Conservation (phyloP, 371 early-diverging fungal genomes). For the Entomophthora muscae region DNA sequence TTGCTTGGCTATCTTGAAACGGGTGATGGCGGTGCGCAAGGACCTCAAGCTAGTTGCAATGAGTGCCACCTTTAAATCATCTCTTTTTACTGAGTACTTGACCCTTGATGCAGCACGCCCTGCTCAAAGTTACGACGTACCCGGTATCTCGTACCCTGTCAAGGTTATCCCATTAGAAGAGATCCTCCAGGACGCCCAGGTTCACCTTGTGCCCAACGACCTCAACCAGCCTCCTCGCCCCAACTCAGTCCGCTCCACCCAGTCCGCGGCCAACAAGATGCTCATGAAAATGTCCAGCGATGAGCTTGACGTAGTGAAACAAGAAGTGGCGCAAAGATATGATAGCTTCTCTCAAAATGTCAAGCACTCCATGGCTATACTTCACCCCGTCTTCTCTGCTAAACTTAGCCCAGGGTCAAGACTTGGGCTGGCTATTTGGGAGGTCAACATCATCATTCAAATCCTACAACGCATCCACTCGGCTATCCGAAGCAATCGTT, state of each 20-base stretch:
- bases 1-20: constrained; percentile 40
- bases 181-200: neutral
- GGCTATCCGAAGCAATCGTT: neutral
- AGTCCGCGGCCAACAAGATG: neutral
- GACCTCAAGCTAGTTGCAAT: constrained; percentile 87
- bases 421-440: constrained; percentile 10
- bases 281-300: neutral
- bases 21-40: constrained; percentile 22
- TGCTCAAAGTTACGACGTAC: constrained; percentile 59
- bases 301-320: neutral
- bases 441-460: constrained; percentile 68
- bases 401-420: neutral
- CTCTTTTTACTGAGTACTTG: constrained; percentile 44
- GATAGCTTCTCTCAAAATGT: neutral
- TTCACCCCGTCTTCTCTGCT: neutral
- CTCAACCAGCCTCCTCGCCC: neutral
- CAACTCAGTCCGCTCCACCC: neutral
- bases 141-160: constrained; percentile 80
- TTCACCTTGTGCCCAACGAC: neutral
- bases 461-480: constrained; percentile 30
- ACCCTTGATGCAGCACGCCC: constrained; percentile 16
- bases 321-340: neutral
- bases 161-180: constrained; percentile 18
- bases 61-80: constrained; percentile 93
- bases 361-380: neutral